phyloP scores from a whole-genome alignment of 805 yeast species.

The Ogataea saltuana region DNA sequence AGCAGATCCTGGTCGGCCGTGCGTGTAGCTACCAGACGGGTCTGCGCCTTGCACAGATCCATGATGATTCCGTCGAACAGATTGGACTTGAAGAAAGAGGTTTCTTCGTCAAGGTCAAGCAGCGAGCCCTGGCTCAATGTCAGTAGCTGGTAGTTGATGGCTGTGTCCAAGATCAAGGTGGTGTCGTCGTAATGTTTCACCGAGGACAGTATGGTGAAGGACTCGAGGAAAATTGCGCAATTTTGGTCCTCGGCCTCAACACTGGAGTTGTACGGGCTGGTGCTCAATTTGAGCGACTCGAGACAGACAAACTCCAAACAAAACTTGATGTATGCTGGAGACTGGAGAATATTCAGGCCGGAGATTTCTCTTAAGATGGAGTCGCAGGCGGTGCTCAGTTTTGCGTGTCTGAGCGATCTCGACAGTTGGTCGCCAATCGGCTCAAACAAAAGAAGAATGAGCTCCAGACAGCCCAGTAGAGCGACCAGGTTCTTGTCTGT shows the following conservation, averaged over 20 bases:
- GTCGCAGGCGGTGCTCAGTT: conserved; percentile 12
- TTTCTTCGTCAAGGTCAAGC: conserved; percentile 2
- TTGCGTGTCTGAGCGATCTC: conserved; percentile 11
- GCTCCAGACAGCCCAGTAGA: conserved; percentile 19
- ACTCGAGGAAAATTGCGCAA: conserved; percentile 10
- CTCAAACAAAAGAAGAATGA: conserved; percentile 25
- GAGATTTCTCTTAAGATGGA: conserved; percentile 9
- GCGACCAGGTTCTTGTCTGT: conserved; percentile 10
- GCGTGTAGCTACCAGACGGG: neutral
- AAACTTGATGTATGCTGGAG: conserved; percentile 27
- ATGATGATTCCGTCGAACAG: conserved; percentile 13
- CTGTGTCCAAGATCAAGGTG: conserved; percentile 6
- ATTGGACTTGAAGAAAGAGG: conserved; percentile 11
- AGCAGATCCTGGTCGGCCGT: neutral
- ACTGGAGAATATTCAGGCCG: conserved; percentile 12
- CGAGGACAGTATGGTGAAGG: conserved; percentile 8
- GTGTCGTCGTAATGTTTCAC: conserved; percentile 10
- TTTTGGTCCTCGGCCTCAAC: conserved; percentile 10
- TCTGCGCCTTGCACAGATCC: neutral
- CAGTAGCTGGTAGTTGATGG: conserved; percentile 10
- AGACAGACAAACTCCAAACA: conserved; percentile 25
- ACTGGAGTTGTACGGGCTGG: conserved; percentile 13
- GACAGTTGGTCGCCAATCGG: conserved; percentile 16
- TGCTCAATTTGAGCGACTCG: conserved; percentile 12
- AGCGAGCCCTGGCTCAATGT: conserved; percentile 11